Evolutionary conservation across 306 rosid genomes (phyloP), one percentile per base, ranked within the genome.

Genomic region (Fagus crenata): DNA sequence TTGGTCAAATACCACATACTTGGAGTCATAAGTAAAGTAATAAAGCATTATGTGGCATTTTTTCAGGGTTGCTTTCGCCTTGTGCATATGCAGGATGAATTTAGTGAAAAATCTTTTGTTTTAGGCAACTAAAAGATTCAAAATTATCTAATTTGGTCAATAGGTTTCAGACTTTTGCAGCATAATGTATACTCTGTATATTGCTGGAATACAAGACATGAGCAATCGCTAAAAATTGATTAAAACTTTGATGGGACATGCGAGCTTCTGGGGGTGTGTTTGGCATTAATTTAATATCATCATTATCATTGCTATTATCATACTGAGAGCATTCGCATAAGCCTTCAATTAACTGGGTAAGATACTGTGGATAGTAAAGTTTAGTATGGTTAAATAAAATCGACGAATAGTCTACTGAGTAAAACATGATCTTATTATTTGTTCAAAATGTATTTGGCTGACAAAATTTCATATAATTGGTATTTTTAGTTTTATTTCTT

Each of bases 1-100:
- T 67, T 36, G 75, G 70, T 2, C 53, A 46, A 80, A 56, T 75
- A 64, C 73, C 17, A 40, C 22, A 49, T 61, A 39, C 37, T 53
- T 64, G 37, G 35, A 77, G 41, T 17, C 53, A 42, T 76, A 59
- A 65, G 49, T 36, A 65, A 65, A 2, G 13, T 37, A 65, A 37
- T 37, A 65, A 37, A 39, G n/a, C n/a, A 63, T 37, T 17, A 60
- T 60, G 40, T 60, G 67, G 67, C 67, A 60, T 60, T 60, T 60
- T 60, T 17, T 60, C 67, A 22, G 32, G 49, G 49, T 65, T 37
- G 49, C 8, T 39, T 37, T 11, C 35, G 69, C 69, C 18, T 64
- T 36, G 0, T 37, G 46, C 71, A 37, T 65, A 65, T 65, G 8
- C 49, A 37, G 22, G 6, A 35, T 63, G 41, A 35, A 63, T 65